A percentile compares a stretch with the other conserved stretches of the same genome.
phyloP scores from a whole-genome alignment of 148 eudicot species.

The Camellia granthamiana region DNA sequence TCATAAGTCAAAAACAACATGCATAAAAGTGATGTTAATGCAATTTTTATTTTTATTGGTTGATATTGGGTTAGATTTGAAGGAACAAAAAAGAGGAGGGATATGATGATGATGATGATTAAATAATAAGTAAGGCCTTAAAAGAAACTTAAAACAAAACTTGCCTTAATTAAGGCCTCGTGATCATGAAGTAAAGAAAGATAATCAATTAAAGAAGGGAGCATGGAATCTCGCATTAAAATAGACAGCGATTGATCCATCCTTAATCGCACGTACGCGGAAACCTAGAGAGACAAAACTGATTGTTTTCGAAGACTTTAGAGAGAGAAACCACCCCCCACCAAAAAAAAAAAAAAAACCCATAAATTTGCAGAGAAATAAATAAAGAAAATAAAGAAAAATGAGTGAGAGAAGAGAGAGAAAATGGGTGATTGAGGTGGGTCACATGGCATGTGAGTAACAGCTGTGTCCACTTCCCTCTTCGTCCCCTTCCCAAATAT shows the following conservation, averaged over 20 bases:
- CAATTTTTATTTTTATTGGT: too few species aligned
- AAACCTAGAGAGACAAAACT: slow-evolving; percentile 33
- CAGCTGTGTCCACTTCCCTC: slow-evolving; percentile 47
- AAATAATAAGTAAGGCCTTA: too few species aligned
- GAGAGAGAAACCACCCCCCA: too few species aligned
- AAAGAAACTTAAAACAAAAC: background rate
- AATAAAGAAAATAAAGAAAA: background rate
- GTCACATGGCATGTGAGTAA: slow-evolving; percentile 87
- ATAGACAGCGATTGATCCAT: slow-evolving; percentile 44
- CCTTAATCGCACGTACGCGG: slow-evolving; percentile 50
- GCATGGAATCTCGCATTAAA: slow-evolving; percentile 20
- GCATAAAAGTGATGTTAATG: too few species aligned
- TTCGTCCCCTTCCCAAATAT: slow-evolving; percentile 27
- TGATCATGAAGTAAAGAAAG: slow-evolving; percentile 5
- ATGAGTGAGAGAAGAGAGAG: background rate
- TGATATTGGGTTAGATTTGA: too few species aligned
- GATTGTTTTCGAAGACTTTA: background rate
- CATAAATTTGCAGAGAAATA: background rate
- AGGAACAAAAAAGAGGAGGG: background rate
- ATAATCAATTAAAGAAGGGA: slow-evolving; percentile 12
- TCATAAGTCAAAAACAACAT: too few species aligned
- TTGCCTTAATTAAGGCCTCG: slow-evolving; percentile 12
- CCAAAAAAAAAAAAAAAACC: background rate
- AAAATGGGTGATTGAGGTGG: slow-evolving; percentile 10
- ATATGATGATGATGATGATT: too few species aligned